A percentile compares a stretch with the other conserved stretches of the same genome.
phyloP scores from a whole-genome alignment of 805 yeast species.

The Candida tibetensis region DNA sequence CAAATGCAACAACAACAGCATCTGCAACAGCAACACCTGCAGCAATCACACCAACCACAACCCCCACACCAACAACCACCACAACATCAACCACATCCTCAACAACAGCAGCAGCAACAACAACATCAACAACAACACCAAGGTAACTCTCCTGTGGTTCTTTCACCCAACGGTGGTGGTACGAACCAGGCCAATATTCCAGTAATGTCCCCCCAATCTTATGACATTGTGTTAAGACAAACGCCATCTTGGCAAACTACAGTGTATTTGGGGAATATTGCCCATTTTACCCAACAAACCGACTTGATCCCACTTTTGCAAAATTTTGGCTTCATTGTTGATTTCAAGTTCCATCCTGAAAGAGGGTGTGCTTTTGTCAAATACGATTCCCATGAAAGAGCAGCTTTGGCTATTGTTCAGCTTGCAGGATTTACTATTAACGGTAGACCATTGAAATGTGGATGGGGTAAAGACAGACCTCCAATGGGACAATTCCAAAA shows the following conservation, averaged over 20 bases:
- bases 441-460: conserved; percentile 76
- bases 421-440: conserved; percentile 66
- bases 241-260: conserved; percentile 83
- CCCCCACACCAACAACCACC: conserved; percentile 4
- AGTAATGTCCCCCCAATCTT: conserved; percentile 52
- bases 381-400: conserved; percentile 83
- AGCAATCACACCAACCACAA: not conserved
- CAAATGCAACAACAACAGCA: not conserved
- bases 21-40: not conserved
- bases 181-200: conserved; percentile 17
- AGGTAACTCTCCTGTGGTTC: conserved; percentile 3
- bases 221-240: conserved; percentile 70
- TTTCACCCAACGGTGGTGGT: conserved; percentile 1
- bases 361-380: conserved; percentile 87
- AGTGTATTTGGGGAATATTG: conserved; percentile 81
- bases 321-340: conserved; percentile 79
- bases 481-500: conserved; percentile 28
- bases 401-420: conserved; percentile 83
- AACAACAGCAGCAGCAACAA: conserved; percentile 10
- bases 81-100: conserved; percentile 1
- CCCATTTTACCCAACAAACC: conserved; percentile 69
- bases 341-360: conserved; percentile 75
- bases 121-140: conserved; percentile 6
- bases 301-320: conserved; percentile 73
- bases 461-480: conserved; percentile 75